Conservation (phyloP, 2,329 filamentous ascomycete genomes). For the Akanthomyces uredinophilus region DNA sequence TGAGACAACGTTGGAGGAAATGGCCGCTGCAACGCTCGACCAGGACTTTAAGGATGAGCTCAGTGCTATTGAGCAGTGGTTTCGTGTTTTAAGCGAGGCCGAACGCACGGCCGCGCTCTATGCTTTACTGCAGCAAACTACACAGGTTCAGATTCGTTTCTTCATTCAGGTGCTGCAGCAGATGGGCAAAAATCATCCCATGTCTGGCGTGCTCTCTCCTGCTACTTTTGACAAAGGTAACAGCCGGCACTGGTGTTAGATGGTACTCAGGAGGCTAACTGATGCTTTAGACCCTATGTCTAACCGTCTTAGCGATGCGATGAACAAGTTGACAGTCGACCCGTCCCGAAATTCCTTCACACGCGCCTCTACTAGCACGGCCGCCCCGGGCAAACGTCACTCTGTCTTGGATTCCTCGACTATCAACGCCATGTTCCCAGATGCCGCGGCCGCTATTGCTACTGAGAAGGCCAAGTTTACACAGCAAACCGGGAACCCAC, state of each 20-base stretch:
- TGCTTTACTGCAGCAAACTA: constrained; percentile 93
- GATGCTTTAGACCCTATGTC: constrained; percentile 84
- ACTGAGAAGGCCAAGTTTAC: constrained; percentile 98
- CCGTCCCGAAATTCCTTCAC: constrained; percentile 80
- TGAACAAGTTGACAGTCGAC: constrained; percentile 89
- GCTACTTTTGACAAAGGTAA: constrained; percentile 94
- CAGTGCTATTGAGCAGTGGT: constrained; percentile 99
- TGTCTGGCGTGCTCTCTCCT: constrained; percentile 91
- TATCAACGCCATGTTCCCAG: constrained; percentile 98
- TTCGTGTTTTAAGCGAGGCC: constrained; percentile 92
- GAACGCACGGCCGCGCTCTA: constrained; percentile 94
- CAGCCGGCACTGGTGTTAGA: constrained; percentile 6
- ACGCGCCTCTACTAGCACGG: constrained; percentile 71
- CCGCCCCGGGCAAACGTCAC: constrained; percentile 73
- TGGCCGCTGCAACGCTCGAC: constrained; percentile 96
- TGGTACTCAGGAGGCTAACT: constrained; percentile 16
- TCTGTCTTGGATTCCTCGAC: constrained; percentile 89
- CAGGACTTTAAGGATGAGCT: constrained; percentile 99
- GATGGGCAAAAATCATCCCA: constrained; percentile 97
- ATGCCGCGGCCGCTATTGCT: constrained; percentile 95
- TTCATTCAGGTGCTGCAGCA: constrained; percentile 98
- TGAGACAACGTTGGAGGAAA: constrained; percentile 96
- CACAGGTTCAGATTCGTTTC: constrained; percentile 97
- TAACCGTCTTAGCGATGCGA: constrained; percentile 88
- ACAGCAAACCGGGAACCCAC: constrained; percentile 85